phyloP scores from a whole-genome alignment of 2,329 filamentous ascomycete genomes.

The Claviceps sp. region DNA sequence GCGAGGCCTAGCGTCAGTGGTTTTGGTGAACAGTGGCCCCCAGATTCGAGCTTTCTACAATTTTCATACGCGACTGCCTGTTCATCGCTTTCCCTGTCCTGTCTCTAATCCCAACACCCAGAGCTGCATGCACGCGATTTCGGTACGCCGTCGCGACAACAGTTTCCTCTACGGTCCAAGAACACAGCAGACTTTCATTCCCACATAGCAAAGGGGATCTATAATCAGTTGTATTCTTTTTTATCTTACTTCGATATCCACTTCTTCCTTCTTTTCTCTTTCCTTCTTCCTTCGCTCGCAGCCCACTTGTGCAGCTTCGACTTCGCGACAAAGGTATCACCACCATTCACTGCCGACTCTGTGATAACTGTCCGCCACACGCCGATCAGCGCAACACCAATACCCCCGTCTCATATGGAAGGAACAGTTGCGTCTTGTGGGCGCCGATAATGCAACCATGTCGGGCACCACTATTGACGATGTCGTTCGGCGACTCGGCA shows the following conservation, averaged over 20 bases:
- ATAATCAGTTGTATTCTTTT: not conserved
- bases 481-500: constrained; percentile 46
- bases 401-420: constrained; percentile 22
- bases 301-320: constrained; percentile 5
- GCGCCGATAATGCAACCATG: constrained; percentile 42
- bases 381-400: constrained; percentile 9
- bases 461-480: constrained; percentile 48
- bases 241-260: too few species aligned
- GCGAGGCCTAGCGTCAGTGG: constrained; percentile 25
- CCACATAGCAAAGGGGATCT: not conserved
- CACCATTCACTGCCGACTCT: constrained; percentile 9
- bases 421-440: constrained; percentile 18
- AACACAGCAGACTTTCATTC: constrained; percentile 3
- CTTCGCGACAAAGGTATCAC: constrained; percentile 7
- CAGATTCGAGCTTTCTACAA: constrained; percentile 24
- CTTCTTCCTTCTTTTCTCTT: not conserved
- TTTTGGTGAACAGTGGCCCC: constrained; percentile 27
- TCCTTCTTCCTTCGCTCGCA: not conserved
- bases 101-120: constrained; percentile 1
- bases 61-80: constrained; percentile 23
- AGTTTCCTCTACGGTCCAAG: not conserved
- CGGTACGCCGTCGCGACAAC: constrained; percentile 1
- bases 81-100: not conserved
- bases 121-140: constrained; percentile 7
- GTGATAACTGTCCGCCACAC: constrained; percentile 6